Conservation (phyloP, 768 basidiomycete genomes). For the Lentinula sp. region DNA sequence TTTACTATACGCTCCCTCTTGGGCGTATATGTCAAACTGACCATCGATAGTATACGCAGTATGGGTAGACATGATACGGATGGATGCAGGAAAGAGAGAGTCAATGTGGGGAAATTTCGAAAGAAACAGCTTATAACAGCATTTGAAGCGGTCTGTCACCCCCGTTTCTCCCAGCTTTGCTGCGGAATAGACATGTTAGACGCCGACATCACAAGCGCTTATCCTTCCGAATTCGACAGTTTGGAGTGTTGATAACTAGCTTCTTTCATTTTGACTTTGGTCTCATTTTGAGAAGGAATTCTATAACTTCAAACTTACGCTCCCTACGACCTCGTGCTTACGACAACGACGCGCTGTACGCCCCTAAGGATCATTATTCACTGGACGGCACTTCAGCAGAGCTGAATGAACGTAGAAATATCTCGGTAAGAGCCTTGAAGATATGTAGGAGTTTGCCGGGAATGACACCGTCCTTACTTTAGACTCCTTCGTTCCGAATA, state of each 20-base stretch:
- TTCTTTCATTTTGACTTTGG: background rate
- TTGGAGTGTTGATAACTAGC: background rate
- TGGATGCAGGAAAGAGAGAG: background rate
- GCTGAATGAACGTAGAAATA: constrained; percentile 2
- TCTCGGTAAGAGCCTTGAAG: background rate
- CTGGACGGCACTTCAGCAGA: background rate
- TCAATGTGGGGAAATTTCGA: background rate
- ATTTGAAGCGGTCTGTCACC: background rate
- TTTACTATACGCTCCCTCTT: constrained; percentile 26
- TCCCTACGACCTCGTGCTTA: background rate
- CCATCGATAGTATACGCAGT: background rate
- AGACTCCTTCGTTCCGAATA: background rate
- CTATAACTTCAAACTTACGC: background rate
- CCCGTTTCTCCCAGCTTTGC: background rate
- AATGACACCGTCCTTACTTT: background rate
- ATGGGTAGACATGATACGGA: background rate
- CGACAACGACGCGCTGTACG: background rate
- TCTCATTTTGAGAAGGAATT: background rate
- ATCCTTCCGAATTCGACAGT: background rate
- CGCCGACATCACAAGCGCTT: background rate
- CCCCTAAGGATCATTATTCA: background rate
- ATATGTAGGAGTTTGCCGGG: background rate
- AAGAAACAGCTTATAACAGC: background rate
- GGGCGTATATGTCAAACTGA: background rate
- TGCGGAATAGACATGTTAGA: background rate